phyloP scores from a whole-genome alignment of 345 rosid genomes.

The Eucalyptus grandis region DNA sequence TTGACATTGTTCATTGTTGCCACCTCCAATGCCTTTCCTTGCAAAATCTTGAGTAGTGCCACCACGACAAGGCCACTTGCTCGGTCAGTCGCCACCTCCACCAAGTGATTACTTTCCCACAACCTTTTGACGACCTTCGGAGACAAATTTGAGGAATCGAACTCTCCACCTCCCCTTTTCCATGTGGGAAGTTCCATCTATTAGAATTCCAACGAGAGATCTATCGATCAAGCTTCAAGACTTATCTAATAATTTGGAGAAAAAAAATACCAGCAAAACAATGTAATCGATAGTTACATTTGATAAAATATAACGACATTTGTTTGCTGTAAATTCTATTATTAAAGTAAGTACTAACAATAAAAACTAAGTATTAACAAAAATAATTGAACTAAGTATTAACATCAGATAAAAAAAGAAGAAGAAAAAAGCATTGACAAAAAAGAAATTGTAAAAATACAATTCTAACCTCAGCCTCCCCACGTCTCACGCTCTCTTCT shows the following conservation, averaged over 20 bases:
- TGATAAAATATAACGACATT: background rate
- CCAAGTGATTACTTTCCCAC: no score
- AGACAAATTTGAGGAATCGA: accelerated
- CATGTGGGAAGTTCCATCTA: no score
- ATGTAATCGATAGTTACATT: background rate
- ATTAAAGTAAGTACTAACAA: background rate
- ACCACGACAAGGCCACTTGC: no score
- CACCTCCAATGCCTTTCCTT: no score
- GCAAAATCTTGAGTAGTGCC: no score
- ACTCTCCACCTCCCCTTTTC: no score
- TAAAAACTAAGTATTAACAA: no score
- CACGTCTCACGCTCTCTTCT: background rate
- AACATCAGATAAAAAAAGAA: background rate
- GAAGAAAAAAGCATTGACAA: background rate
- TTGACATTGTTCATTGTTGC: no score
- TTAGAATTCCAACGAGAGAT: background rate
- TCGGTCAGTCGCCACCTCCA: accelerated
- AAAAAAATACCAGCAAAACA: background rate
- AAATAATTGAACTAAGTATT: background rate
- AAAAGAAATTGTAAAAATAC: background rate
- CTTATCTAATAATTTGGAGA: background rate
- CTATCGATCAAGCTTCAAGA: background rate
- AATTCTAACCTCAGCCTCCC: background rate
- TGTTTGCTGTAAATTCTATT: background rate
- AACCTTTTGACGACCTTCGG: accelerated